Conservation (phyloP, 768 basidiomycete genomes). For the Phlebiopsis flavidoalba region DNA sequence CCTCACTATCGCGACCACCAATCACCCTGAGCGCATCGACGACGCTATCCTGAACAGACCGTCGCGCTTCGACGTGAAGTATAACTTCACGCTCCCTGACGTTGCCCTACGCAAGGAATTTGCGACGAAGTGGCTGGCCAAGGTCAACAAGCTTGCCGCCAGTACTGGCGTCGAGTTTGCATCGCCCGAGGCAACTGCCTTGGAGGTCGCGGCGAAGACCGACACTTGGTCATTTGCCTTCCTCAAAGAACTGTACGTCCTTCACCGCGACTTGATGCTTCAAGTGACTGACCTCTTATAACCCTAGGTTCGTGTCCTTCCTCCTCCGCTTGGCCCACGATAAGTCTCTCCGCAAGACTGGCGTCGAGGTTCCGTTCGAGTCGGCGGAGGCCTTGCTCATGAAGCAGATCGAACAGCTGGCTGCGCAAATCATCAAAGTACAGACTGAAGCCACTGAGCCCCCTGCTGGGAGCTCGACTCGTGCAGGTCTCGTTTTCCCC, state of each 20-base stretch:
- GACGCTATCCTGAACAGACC: slow-evolving; percentile 37
- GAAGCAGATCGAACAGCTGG: slow-evolving; percentile 13
- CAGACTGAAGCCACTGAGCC: too few species aligned
- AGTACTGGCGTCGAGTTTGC: slow-evolving; percentile 27
- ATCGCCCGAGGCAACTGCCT: slow-evolving; percentile 16
- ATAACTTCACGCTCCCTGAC: slow-evolving; percentile 32
- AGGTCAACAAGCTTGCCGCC: slow-evolving; percentile 18
- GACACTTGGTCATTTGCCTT: slow-evolving; percentile 40
- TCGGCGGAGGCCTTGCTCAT: slow-evolving; percentile 3
- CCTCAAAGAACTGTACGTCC: slow-evolving; percentile 33
- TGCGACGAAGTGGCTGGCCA: slow-evolving; percentile 35
- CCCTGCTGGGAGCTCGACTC: too few species aligned
- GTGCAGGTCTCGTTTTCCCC: too few species aligned
- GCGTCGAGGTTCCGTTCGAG: neutral
- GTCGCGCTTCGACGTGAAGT: slow-evolving; percentile 39
- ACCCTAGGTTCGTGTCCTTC: slow-evolving; percentile 25
- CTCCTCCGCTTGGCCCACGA: slow-evolving; percentile 29
- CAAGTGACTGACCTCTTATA: slow-evolving; percentile 33
- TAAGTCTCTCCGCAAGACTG: slow-evolving; percentile 9
- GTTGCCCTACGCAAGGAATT: slow-evolving; percentile 28
- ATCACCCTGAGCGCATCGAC: slow-evolving; percentile 39
- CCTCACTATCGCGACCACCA: slow-evolving; percentile 34
- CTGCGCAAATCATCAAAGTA: slow-evolving; percentile 8
- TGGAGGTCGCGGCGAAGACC: slow-evolving; percentile 30
- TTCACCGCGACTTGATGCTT: neutral